Evolutionary conservation across 441 rosid species (phyloP).

Genomic region (Capsella rubella): DNA sequence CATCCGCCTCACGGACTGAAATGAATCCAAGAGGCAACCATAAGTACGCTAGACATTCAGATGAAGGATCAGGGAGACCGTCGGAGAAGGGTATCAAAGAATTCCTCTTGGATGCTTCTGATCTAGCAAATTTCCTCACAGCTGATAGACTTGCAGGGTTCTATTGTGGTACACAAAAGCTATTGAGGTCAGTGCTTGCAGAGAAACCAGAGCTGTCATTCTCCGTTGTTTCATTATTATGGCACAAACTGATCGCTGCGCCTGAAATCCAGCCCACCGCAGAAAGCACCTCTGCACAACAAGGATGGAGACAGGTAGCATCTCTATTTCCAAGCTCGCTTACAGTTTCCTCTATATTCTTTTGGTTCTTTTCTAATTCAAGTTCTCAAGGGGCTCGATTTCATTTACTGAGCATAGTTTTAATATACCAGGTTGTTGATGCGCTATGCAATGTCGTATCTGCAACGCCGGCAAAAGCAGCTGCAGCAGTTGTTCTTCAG

Average conservation of each 20-base stretch:
- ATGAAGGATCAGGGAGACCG: slow-evolving; percentile 61
- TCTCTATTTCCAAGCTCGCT: slow-evolving; percentile 17
- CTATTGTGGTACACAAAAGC: slow-evolving; percentile 87
- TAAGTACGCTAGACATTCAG: slow-evolving; percentile 57
- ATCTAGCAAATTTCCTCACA: slow-evolving; percentile 97
- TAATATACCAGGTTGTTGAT: slow-evolving; percentile 77
- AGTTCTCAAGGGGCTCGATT: slow-evolving; percentile 19
- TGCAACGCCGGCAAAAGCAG: slow-evolving; percentile 91
- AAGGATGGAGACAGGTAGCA: slow-evolving; percentile 99
- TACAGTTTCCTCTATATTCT: slow-evolving; percentile 15
- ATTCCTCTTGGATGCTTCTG: slow-evolving; percentile 87
- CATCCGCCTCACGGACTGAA: slow-evolving; percentile 52
- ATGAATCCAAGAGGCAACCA: slow-evolving; percentile 56
- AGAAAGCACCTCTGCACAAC: slow-evolving; percentile 98
- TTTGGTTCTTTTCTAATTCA: slow-evolving; percentile 12
- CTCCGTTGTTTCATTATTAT: slow-evolving; percentile 92
- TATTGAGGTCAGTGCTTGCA: slow-evolving; percentile 82
- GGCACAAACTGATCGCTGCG: slow-evolving; percentile 94
- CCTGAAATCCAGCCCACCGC: slow-evolving; percentile 94
- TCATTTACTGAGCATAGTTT: slow-evolving; percentile 31
- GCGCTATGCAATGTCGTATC: slow-evolving; percentile 97
- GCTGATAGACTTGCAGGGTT: slow-evolving; percentile 94
- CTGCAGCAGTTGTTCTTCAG: slow-evolving; percentile 98
- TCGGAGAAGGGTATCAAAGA: slow-evolving; percentile 66
- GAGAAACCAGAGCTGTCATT: slow-evolving; percentile 97